phyloP scores from a whole-genome alignment of 1,284 basidiomycete species.

The Peniophora sp. region DNA sequence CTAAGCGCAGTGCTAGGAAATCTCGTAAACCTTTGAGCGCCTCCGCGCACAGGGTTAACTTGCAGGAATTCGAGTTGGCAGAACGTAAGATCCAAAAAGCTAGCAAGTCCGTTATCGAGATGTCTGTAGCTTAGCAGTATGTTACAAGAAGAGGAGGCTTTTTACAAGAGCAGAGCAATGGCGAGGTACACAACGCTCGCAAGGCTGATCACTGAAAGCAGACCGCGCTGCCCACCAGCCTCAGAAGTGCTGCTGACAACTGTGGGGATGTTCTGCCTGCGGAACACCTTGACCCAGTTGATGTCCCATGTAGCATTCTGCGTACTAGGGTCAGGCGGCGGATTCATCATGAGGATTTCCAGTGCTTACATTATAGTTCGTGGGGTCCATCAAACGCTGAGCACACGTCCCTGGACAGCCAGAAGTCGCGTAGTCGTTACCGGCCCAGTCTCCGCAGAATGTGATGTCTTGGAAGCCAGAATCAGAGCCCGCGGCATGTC shows the following conservation, averaged over 20 bases:
- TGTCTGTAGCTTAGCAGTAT: too few relatives aligned
- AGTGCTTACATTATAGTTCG: constrained; percentile 53
- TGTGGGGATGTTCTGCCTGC: constrained; percentile 6
- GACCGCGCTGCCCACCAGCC: too few relatives aligned
- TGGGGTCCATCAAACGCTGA: constrained; percentile 54
- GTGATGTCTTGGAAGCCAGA: constrained; percentile 60
- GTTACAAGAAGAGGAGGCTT: too few relatives aligned
- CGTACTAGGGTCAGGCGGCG: not conserved
- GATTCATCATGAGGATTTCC: not conserved
- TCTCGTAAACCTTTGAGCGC: too few relatives aligned
- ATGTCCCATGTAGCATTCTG: constrained; percentile 57
- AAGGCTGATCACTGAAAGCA: too few relatives aligned
- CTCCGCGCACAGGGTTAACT: too few relatives aligned
- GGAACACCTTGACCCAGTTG: constrained; percentile 46
- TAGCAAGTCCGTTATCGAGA: too few relatives aligned
- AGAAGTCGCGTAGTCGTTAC: constrained; percentile 64
- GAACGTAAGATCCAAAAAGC: too few relatives aligned
- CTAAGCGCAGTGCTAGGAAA: too few relatives aligned
- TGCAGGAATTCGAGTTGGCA: too few relatives aligned
- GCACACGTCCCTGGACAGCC: constrained; percentile 70
- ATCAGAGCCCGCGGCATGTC: constrained; percentile 5
- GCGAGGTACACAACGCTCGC: too few relatives aligned
- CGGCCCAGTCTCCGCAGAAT: constrained; percentile 81
- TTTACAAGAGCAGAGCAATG: too few relatives aligned
- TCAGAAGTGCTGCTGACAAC: not conserved